These are phyloP conservation scores for Botrytis byssoidea DNA, from an alignment of 2,329 filamentous ascomycete genomes.

Conservation along the genomic window DNA sequence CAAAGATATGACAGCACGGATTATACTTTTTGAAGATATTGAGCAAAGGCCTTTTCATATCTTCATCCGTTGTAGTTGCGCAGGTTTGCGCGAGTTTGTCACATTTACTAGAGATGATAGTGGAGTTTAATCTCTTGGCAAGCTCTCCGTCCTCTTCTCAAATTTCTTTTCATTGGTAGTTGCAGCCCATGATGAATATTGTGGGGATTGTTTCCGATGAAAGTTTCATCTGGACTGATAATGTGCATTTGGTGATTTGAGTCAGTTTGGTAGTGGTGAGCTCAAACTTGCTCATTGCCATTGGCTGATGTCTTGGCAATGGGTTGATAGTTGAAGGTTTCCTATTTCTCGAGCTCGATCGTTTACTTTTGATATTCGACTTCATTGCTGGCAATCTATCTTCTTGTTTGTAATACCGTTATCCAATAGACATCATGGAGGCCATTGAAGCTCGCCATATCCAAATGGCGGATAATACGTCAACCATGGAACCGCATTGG, in stretches of 20 bases:
- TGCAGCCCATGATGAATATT: not conserved
- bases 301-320: conserved; percentile 9
- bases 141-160: not conserved
- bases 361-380: not conserved
- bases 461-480: conserved; percentile 21
- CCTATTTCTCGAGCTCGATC: not conserved
- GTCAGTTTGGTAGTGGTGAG: not conserved
- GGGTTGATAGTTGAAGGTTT: conserved; percentile 9
- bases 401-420: not conserved
- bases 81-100: conserved; percentile 21
- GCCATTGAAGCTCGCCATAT: conserved; percentile 18
- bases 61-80: not conserved
- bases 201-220: not conserved
- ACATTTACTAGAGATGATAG: not conserved
- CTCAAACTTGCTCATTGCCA: conserved; percentile 16
- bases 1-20: not conserved
- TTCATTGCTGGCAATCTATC: not conserved
- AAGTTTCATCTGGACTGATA: conserved; percentile 13
- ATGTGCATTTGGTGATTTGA: not conserved
- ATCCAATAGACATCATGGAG: conserved; percentile 12
- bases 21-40: not conserved
- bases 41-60: not conserved
- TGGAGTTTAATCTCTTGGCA: conserved; percentile 14
- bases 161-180: not conserved
- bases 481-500: conserved; percentile 43